Evolutionary conservation across 176 grass and related monocot genomes (phyloP).

Genomic region (Leersia perrieri): DNA sequence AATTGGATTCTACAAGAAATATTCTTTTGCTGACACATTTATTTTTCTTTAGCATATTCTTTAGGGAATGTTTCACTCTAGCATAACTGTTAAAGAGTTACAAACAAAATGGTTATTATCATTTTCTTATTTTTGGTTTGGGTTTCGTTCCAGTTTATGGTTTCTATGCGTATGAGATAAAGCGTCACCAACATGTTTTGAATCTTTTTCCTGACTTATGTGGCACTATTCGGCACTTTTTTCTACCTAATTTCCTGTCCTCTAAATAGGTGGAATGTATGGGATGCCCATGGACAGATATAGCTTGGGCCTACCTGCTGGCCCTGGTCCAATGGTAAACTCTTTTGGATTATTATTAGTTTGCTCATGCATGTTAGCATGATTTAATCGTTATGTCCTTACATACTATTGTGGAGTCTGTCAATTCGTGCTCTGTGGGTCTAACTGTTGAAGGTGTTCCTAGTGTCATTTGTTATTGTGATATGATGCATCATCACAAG

Average conservation of each 20-base stretch:
- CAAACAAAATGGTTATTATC: not conserved
- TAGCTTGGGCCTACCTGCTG: conserved; percentile 46
- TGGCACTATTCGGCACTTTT: not conserved
- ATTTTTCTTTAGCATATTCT: conserved; percentile 1
- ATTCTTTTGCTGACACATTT: not conserved
- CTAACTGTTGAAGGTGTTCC: not conserved
- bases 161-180: not conserved
- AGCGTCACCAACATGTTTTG: not conserved
- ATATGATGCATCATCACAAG: not conserved
- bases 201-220: not conserved
- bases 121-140: not conserved
- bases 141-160: not conserved
- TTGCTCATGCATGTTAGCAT: not conserved
- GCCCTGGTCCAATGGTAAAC: conserved; percentile 64
- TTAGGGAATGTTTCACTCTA: not conserved
- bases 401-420: not conserved
- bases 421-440: not conserved
- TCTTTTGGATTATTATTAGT: not conserved
- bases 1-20: not conserved
- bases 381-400: not conserved
- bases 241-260: conserved; percentile 9
- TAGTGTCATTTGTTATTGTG: conserved; percentile 20
- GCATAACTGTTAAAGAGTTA: not conserved
- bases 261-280: conserved; percentile 71
- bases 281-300: conserved; percentile 78